A percentile compares a stretch with the other conserved stretches of the same genome.
These are phyloP conservation scores for Hemerocallis citrina DNA, from an alignment of 106 monocot species.

Conservation along the genomic window DNA sequence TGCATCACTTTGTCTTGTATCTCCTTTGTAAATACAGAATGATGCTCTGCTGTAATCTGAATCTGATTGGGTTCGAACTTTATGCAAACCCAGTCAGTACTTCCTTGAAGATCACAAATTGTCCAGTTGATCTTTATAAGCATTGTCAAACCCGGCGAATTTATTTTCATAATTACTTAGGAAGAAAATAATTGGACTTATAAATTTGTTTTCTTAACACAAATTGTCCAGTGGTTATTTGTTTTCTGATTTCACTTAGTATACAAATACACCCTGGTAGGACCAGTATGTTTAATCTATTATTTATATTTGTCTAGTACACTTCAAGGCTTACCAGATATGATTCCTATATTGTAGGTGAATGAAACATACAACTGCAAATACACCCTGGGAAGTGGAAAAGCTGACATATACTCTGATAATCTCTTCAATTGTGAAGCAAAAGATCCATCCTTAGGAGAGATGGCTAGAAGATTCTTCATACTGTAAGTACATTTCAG, in stretches of 20 bases:
- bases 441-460: constrained; percentile 49
- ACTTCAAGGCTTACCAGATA: too few relatives aligned
- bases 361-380: constrained; percentile 90
- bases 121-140: background rate
- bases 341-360: constrained; percentile 39
- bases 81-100: background rate
- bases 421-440: constrained; percentile 66
- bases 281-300: too few relatives aligned
- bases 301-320: too few relatives aligned
- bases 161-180: too few relatives aligned
- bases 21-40: background rate
- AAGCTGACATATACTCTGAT: constrained; percentile 68
- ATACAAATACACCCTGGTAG: too few relatives aligned
- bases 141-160: too few relatives aligned
- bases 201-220: too few relatives aligned
- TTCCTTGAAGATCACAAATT: background rate
- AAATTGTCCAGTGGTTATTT: too few relatives aligned
- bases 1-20: background rate
- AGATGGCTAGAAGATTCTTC: constrained; percentile 60
- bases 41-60: too few relatives aligned
- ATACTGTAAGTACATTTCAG: constrained; percentile 48
- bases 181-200: too few relatives aligned
- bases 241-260: too few relatives aligned
- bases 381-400: constrained; percentile 53
- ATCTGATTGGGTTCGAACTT: background rate